phyloP scores from a whole-genome alignment of 108 stramenopile genomes.

The Cyclotella atomus region DNA sequence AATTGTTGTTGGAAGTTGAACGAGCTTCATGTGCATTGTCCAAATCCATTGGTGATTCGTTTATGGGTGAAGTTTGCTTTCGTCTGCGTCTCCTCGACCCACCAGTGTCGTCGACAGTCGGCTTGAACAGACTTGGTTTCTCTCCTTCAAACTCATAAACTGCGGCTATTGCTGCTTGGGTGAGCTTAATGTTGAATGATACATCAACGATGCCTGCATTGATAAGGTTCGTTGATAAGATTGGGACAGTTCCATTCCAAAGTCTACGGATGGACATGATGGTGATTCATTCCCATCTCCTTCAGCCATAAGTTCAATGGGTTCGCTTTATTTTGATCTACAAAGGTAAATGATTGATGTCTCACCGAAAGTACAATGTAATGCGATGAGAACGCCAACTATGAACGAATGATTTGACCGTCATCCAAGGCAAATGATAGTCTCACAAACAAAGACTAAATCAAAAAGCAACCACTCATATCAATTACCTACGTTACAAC shows the following conservation, averaged over 20 bases:
- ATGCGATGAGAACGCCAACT: no score
- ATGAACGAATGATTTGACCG: no score
- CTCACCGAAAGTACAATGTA: no score
- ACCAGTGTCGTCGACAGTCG: not conserved
- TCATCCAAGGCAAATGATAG: no score
- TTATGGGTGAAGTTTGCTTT: not conserved
- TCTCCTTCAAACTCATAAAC: conserved; percentile 20
- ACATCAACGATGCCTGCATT: conserved; percentile 16
- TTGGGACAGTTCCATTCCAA: conserved; percentile 23
- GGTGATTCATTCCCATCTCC: no score
- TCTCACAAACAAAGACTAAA: not conserved
- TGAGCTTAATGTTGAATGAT: conserved; percentile 12
- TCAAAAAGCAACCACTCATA: not conserved
- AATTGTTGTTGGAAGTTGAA: conserved; percentile 24
- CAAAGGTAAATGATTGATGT: no score
- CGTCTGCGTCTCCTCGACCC: conserved; percentile 1
- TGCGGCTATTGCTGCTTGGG: conserved; percentile 20
- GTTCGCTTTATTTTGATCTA: no score
- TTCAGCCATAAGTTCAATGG: no score
- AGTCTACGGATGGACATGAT: conserved; percentile 10
- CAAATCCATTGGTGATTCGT: not conserved
- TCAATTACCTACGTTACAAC: conserved; percentile 6
- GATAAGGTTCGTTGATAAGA: conserved; percentile 23
- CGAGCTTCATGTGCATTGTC: not conserved
- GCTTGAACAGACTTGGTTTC: not conserved